Evolutionary conservation across 2,329 filamentous ascomycete species (phyloP), one percentile per base, ranked within the genome.

Genomic region (Pseudogymnoascus destructans): DNA sequence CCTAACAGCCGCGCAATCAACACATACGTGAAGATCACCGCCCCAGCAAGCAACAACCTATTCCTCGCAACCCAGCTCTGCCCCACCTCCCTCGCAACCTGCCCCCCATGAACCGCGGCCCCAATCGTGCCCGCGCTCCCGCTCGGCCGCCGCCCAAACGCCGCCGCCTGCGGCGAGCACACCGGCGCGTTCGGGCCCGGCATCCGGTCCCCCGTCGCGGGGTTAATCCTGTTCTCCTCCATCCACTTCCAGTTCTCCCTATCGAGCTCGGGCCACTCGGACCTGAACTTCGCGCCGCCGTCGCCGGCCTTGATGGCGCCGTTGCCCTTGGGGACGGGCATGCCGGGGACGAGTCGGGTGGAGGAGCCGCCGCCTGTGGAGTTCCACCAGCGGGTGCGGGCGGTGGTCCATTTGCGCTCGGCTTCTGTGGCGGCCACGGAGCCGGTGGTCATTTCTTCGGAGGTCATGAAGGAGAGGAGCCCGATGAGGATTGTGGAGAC

Each of bases 391-490:
- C 88, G 78, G 13, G 89, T 88, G 62, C 87, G 80, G 21, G 79
- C 78, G 0, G 93, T 90, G 55, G 90, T 82, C 66, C 85, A 80
- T 70, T 82, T 86, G 61, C 92, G 82, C 75, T 97, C 91, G 3
- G 80, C 76, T 55, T 88, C 81, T 0, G 82, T 86, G 15, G 85
- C 88, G 5, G 85, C 85, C 27, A 98, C 82, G 27, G 86, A 91
- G 1, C 93, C 93, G 0, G 93, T 97, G 0, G 93, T 98, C 87
- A 97, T 96, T 75, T 98, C 93, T 69, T 98, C 92, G 64, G 88
- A 89, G 2, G 92, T 97, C 93, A 98, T 98, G 73, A 98, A 98
- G 36, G 87, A 95, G 62, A 97, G 77, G 25, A 98, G 80, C 8
- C 93, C 93, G 58, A 95, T 95, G 13, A 98, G 76, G 63, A 98